Evolutionary conservation across 495 filamentous ascomycete species (phyloP).

Genomic region (Penicillium steckii): DNA sequence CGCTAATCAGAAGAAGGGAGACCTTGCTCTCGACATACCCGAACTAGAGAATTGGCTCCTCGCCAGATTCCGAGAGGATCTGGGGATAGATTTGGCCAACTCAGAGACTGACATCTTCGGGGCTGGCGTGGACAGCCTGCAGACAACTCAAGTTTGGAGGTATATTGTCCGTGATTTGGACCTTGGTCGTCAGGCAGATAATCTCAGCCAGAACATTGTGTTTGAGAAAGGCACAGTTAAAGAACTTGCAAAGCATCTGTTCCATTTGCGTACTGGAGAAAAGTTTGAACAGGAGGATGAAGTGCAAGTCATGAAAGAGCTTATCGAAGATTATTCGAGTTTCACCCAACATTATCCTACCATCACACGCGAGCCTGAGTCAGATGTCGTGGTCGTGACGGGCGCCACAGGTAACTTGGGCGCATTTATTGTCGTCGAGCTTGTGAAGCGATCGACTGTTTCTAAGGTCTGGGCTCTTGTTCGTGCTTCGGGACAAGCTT

Average conservation of each 20-base stretch:
- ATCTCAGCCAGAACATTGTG: conserved; percentile 44
- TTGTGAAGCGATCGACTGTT: conserved; percentile 32
- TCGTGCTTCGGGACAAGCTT: conserved; percentile 40
- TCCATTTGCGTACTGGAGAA: conserved; percentile 22
- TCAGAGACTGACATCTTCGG: conserved; percentile 51
- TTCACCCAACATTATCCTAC: conserved; percentile 35
- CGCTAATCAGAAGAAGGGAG: conserved; percentile 18
- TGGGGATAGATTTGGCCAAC: conserved; percentile 18
- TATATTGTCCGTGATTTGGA: conserved; percentile 34
- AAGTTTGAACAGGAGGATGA: conserved; percentile 25
- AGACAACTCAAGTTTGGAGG: conserved; percentile 48
- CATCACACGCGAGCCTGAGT: conserved; percentile 8
- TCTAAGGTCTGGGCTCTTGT: conserved; percentile 56
- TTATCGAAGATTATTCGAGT: conserved; percentile 42
- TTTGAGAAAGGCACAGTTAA: conserved; percentile 46
- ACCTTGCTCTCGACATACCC: conserved; percentile 12
- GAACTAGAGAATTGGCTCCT: conserved; percentile 29
- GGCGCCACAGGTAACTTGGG: conserved; percentile 64
- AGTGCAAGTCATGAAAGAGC: conserved; percentile 25
- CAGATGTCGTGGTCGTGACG: conserved; percentile 42
- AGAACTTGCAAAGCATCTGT: conserved; percentile 30
- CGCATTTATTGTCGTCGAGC: conserved; percentile 50
- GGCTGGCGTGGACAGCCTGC: conserved; percentile 54
- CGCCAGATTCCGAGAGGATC: conserved; percentile 22
- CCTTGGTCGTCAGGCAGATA: conserved; percentile 23